Conservation (phyloP, 768 basidiomycete genomes). For the Leccinum arenicola region DNA sequence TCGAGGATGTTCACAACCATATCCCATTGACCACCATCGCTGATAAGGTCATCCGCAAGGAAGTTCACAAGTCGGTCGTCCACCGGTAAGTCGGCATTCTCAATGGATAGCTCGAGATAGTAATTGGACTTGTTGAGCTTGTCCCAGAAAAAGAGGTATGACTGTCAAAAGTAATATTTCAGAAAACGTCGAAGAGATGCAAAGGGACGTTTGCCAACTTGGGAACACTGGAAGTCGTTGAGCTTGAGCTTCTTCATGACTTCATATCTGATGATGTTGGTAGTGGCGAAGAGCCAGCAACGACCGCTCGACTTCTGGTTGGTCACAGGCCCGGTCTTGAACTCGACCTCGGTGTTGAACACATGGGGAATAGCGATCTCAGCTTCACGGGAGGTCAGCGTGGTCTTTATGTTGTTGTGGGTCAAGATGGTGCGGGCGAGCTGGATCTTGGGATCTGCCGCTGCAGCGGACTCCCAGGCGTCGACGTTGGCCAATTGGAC, state of each 20-base stretch:
- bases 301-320: slow-evolving; percentile 86
- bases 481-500: slow-evolving; percentile 55
- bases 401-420: slow-evolving; percentile 61
- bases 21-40: slow-evolving; percentile 95
- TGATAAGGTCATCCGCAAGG: slow-evolving; percentile 74
- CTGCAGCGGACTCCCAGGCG: slow-evolving; percentile 63
- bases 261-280: slow-evolving; percentile 79
- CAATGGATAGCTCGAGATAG: slow-evolving; percentile 84
- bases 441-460: slow-evolving; percentile 56
- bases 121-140: slow-evolving; percentile 90
- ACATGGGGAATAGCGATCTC: slow-evolving; percentile 66
- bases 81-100: slow-evolving; percentile 74
- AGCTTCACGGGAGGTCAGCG: slow-evolving; percentile 63
- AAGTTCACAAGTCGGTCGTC: slow-evolving; percentile 82
- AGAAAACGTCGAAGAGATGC: slow-evolving; percentile 1
- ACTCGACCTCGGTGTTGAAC: slow-evolving; percentile 79
- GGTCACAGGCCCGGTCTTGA: slow-evolving; percentile 81
- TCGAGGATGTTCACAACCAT: slow-evolving; percentile 75
- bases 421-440: slow-evolving; percentile 76
- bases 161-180: slow-evolving; percentile 37
- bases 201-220: slow-evolving; percentile 42
- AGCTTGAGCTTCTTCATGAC: slow-evolving; percentile 85
- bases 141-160: slow-evolving; percentile 95
- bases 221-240: slow-evolving; percentile 88
- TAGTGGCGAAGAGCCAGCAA: slow-evolving; percentile 96